These are phyloP conservation scores for Clavispora phyllophila DNA, from an alignment of 805 yeast genomes.

Conservation along the genomic window DNA sequence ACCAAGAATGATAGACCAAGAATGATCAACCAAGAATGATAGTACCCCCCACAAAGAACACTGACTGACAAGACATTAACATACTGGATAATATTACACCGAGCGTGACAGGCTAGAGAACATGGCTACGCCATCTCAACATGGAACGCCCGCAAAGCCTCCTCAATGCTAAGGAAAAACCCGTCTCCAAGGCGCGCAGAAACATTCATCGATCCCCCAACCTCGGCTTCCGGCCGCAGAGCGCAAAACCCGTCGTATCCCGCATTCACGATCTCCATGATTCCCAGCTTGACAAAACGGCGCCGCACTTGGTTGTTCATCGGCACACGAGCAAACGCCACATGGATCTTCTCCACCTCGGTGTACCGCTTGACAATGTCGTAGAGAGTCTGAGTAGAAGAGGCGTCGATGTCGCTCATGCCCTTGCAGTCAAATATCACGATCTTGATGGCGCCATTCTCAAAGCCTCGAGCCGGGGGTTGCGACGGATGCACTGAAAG, in stretches of 20 bases:
- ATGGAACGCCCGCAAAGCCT: constrained; percentile 43
- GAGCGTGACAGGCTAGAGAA: too few species aligned
- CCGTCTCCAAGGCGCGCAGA: constrained; percentile 17
- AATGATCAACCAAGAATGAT: too few species aligned
- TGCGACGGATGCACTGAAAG: constrained; percentile 71
- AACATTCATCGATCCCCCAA: constrained; percentile 12
- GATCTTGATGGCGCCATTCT: constrained; percentile 39
- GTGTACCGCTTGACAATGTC: constrained; percentile 56
- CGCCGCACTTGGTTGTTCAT: constrained; percentile 40
- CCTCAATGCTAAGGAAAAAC: constrained; percentile 50
- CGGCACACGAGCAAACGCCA: constrained; percentile 60
- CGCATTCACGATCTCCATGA: constrained; percentile 27
- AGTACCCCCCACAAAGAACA: too few species aligned
- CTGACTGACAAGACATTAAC: too few species aligned
- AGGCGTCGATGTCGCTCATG: constrained; percentile 74
- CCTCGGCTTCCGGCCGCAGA: neutral
- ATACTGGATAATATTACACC: too few species aligned
- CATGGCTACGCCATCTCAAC: neutral
- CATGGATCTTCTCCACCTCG: constrained; percentile 46
- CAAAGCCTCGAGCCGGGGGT: constrained; percentile 43
- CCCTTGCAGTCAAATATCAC: constrained; percentile 78
- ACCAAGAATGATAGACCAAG: too few species aligned
- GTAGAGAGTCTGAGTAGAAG: constrained; percentile 67
- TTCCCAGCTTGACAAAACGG: constrained; percentile 54
- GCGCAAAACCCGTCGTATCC: constrained; percentile 5